phyloP scores from a whole-genome alignment of 768 basidiomycete genomes.

The Mycena haematopus region DNA sequence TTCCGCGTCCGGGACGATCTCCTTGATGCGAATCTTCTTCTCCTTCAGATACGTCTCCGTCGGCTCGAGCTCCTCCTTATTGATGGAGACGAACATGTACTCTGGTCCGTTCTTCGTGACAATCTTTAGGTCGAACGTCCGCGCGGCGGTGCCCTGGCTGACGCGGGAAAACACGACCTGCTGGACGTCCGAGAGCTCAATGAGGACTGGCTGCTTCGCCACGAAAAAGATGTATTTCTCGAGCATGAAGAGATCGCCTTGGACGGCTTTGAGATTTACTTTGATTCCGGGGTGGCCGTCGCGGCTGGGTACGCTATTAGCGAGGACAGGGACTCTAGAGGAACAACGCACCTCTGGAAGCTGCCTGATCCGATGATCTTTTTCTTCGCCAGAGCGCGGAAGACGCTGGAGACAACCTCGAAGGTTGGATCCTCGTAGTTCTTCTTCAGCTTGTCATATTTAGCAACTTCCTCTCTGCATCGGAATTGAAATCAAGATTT shows the following conservation, averaged over 20 bases:
- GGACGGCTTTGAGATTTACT: constrained; percentile 94
- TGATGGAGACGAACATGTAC: constrained; percentile 90
- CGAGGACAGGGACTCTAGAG: neutral
- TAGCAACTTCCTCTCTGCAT: constrained; percentile 73
- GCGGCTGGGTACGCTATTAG: constrained; percentile 55
- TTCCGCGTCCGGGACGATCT: constrained; percentile 90
- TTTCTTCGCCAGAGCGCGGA: constrained; percentile 88
- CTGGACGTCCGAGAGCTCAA: constrained; percentile 89
- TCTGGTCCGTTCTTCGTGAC: constrained; percentile 85
- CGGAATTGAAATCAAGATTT: neutral
- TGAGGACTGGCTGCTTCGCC: constrained; percentile 90
- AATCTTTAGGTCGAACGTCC: constrained; percentile 93
- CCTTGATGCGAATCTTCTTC: constrained; percentile 94
- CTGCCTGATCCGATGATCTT: constrained; percentile 89
- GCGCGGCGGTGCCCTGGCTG: constrained; percentile 83
- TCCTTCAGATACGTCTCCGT: constrained; percentile 86
- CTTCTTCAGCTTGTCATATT: constrained; percentile 87
- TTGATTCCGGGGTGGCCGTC: constrained; percentile 95
- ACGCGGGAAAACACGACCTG: constrained; percentile 94
- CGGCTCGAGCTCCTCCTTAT: constrained; percentile 92
- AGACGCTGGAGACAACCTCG: constrained; percentile 92
- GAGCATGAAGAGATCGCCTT: constrained; percentile 97
- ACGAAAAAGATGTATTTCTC: constrained; percentile 99
- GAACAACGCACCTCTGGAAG: constrained; percentile 74
- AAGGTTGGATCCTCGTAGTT: constrained; percentile 95